These are phyloP conservation scores for Bryoglossum gracile DNA, from an alignment of 495 filamentous ascomycete species.

Conservation along the genomic window DNA sequence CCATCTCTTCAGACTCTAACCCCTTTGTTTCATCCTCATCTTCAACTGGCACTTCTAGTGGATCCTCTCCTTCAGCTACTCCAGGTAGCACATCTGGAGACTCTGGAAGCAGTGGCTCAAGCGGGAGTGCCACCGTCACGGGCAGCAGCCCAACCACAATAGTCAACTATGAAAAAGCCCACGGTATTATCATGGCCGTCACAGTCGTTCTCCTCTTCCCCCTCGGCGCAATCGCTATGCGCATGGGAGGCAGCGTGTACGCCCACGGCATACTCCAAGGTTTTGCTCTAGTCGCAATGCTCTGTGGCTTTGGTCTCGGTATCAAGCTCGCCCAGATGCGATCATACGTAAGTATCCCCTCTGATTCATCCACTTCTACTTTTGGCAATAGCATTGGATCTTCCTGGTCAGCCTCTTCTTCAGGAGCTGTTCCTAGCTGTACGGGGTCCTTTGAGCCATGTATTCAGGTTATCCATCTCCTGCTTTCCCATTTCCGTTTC, in stretches of 20 bases:
- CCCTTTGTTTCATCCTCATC: conserved; percentile 25
- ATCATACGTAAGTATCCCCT: conserved; percentile 22
- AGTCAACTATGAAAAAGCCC: conserved; percentile 20
- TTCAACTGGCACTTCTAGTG: background rate
- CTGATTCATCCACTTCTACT: background rate
- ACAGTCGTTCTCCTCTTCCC: conserved; percentile 50
- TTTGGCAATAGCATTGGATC: background rate
- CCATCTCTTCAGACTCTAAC: conserved; percentile 42
- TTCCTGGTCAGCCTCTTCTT: background rate
- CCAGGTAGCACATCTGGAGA: background rate
- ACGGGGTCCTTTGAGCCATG: too few relatives aligned
- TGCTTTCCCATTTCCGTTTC: background rate
- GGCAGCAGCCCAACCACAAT: background rate
- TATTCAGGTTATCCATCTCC: too few relatives aligned
- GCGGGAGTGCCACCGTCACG: background rate
- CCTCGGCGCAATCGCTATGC: conserved; percentile 49
- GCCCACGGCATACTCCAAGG: conserved; percentile 55
- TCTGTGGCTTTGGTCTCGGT: conserved; percentile 57
- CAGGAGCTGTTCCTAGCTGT: too few relatives aligned
- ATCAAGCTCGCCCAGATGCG: conserved; percentile 37
- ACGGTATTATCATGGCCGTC: conserved; percentile 51
- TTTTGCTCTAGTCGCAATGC: conserved; percentile 45
- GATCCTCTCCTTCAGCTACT: background rate
- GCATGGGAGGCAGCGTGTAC: conserved; percentile 39
- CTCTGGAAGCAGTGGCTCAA: background rate